Percentiles rank a stretch among this genome's conserved stretches.
Evolutionary conservation across 371 early-diverging fungal genomes (phyloP).

Genomic region (Mucor mucedo): DNA sequence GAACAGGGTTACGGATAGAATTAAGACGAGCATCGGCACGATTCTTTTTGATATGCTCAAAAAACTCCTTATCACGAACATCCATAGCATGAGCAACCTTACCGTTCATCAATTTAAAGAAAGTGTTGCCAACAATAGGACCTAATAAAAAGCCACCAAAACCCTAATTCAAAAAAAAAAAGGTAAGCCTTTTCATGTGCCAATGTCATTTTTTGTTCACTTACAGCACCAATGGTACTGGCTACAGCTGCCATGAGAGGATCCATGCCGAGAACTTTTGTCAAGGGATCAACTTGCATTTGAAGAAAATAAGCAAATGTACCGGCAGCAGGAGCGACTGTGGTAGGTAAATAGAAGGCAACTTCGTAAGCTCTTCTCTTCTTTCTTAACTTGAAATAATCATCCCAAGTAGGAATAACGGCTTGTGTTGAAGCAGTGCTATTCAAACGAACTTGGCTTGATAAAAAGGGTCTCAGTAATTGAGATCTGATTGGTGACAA

Average conservation of each 20-base stretch:
- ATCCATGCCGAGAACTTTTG: slow-evolving; percentile 79
- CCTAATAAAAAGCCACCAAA: slow-evolving; percentile 73
- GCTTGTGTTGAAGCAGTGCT: slow-evolving; percentile 9
- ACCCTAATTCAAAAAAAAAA: slow-evolving; percentile 42
- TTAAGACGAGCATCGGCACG: slow-evolving; percentile 80
- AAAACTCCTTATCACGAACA: slow-evolving; percentile 79
- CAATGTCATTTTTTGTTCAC: background rate
- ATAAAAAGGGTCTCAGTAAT: slow-evolving; percentile 18
- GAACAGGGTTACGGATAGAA: slow-evolving; percentile 81
- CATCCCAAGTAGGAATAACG: slow-evolving; percentile 65
- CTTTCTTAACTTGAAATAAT: slow-evolving; percentile 80
- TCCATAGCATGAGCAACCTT: slow-evolving; percentile 64
- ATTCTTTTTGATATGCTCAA: slow-evolving; percentile 77
- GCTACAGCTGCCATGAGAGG: slow-evolving; percentile 71
- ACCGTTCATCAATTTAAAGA: slow-evolving; percentile 69
- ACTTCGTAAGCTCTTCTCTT: slow-evolving; percentile 76
- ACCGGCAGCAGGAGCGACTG: slow-evolving; percentile 60
- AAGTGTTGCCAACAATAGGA: slow-evolving; percentile 65
- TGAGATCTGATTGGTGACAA: slow-evolving; percentile 22
- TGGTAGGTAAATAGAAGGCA: slow-evolving; percentile 66
- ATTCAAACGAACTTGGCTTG: slow-evolving; percentile 18
- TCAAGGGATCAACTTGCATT: slow-evolving; percentile 80
- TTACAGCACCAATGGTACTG: slow-evolving; percentile 63
- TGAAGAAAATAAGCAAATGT: slow-evolving; percentile 75
- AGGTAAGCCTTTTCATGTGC: background rate